Evolutionary conservation across 179 eudicot species (phyloP).

Genomic region (Pouteria campechiana): DNA sequence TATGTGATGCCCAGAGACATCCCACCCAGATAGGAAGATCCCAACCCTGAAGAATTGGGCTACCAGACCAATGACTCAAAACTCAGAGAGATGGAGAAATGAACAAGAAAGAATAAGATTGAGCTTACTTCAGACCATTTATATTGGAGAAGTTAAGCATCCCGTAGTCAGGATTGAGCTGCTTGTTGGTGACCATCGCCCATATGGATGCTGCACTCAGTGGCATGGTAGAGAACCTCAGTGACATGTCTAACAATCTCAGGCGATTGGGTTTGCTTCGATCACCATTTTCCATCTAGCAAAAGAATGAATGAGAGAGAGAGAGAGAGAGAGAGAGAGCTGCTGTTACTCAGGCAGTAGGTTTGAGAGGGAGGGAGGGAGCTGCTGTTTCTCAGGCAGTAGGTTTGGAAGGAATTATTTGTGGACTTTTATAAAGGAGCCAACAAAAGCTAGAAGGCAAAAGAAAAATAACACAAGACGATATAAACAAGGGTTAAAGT

Average conservation of each 20-base stretch:
- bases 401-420: not conserved
- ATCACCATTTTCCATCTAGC: slow-evolving; percentile 6
- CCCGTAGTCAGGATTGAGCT: slow-evolving; percentile 56
- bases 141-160: slow-evolving; percentile 40
- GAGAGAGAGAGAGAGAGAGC: not conserved
- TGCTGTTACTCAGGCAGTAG: too few species aligned
- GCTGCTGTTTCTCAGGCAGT: not conserved
- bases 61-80: not conserved
- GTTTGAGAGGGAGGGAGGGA: not conserved
- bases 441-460: too few species aligned
- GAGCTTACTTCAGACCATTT: slow-evolving; percentile 53
- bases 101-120: not conserved
- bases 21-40: too few species aligned
- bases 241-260: slow-evolving; percentile 45
- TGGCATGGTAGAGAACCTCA: slow-evolving; percentile 55
- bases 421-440: too few species aligned
- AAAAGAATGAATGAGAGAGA: not conserved
- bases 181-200: slow-evolving; percentile 48
- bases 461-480: too few species aligned
- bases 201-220: slow-evolving; percentile 55
- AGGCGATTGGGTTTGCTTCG: slow-evolving; percentile 19
- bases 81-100: not conserved
- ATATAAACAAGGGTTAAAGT: too few species aligned
- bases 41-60: not conserved
- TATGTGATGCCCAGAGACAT: too few species aligned